Percentiles rank a stretch among this genome's conserved stretches.
Conservation (phyloP, 2,329 filamentous ascomycete species). For the Ustulina deusta region DNA sequence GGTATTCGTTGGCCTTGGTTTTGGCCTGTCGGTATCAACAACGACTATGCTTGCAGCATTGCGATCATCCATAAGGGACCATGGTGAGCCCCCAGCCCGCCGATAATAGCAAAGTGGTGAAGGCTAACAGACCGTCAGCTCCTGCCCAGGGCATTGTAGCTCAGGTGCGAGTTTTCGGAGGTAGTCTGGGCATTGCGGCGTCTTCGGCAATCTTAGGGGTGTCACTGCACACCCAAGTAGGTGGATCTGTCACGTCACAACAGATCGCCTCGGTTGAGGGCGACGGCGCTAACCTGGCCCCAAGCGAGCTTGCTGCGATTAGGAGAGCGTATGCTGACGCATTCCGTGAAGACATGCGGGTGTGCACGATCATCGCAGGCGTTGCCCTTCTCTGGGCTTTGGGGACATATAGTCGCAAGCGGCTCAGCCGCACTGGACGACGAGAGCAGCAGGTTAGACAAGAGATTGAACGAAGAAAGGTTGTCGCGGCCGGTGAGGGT, state of each 20-base stretch:
- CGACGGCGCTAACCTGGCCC: conserved; percentile 42
- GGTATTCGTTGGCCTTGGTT: conserved; percentile 64
- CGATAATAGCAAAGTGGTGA: not conserved
- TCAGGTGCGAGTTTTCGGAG: conserved; percentile 64
- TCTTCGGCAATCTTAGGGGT: conserved; percentile 61
- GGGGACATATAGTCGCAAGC: conserved; percentile 55
- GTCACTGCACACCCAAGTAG: conserved; percentile 49
- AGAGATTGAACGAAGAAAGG: conserved; percentile 45
- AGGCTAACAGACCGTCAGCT: conserved; percentile 52
- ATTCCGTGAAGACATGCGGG: conserved; percentile 61
- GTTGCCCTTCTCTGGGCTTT: conserved; percentile 56
- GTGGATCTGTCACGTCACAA: conserved; percentile 46
- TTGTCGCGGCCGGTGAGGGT: conserved; percentile 2
- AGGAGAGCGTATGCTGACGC: conserved; percentile 58
- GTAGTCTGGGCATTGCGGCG: conserved; percentile 66
- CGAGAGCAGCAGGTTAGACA: conserved; percentile 44
- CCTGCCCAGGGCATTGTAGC: conserved; percentile 65
- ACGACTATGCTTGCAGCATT: conserved; percentile 60
- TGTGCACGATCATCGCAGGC: conserved; percentile 58
- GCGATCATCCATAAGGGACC: conserved; percentile 59
- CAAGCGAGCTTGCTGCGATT: conserved; percentile 50
- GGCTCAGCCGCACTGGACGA: conserved; percentile 48
- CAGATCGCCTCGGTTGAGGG: conserved; percentile 46
- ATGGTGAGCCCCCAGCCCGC: conserved; percentile 54
- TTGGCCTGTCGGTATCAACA: conserved; percentile 61